A percentile compares a stretch with the other conserved stretches of the same genome.
These are phyloP conservation scores for Botryotinia narcissicola DNA, from an alignment of 2,329 filamentous ascomycete species.

Conservation along the genomic window DNA sequence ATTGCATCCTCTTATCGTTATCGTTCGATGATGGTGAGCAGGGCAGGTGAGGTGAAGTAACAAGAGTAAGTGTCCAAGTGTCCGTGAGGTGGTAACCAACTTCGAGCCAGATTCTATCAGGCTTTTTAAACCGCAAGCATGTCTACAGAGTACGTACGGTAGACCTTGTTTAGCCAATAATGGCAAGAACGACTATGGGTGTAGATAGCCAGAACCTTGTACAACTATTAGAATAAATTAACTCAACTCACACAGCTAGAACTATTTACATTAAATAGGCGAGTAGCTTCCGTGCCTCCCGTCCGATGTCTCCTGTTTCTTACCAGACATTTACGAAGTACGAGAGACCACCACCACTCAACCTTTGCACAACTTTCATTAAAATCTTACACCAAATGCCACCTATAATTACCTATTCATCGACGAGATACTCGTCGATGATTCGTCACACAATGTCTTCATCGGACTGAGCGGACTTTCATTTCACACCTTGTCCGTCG, in stretches of 20 bases:
- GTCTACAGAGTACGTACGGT: background rate
- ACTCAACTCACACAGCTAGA: background rate
- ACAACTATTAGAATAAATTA: background rate
- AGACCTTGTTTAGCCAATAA: background rate
- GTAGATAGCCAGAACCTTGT: background rate
- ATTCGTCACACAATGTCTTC: background rate
- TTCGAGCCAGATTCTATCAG: background rate
- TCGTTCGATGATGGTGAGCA: background rate
- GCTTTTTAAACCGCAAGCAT: background rate
- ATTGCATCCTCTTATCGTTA: conserved; percentile 6
- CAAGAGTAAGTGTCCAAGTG: background rate
- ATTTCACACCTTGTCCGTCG: conserved; percentile 7
- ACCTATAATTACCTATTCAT: background rate
- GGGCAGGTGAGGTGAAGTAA: background rate
- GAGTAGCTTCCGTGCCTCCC: background rate
- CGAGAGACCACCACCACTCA: background rate
- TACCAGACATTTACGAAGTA: background rate
- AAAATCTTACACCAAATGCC: background rate
- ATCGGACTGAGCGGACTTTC: conserved; percentile 6
- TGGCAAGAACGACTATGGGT: background rate
- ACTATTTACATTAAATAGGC: background rate
- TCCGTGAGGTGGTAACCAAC: background rate
- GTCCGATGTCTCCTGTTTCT: background rate
- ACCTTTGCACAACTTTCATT: background rate
- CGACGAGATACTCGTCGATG: background rate